Evolutionary conservation across 192 early-diverging fungal genomes (phyloP).

Genomic region (Coemansia javaensis): DNA sequence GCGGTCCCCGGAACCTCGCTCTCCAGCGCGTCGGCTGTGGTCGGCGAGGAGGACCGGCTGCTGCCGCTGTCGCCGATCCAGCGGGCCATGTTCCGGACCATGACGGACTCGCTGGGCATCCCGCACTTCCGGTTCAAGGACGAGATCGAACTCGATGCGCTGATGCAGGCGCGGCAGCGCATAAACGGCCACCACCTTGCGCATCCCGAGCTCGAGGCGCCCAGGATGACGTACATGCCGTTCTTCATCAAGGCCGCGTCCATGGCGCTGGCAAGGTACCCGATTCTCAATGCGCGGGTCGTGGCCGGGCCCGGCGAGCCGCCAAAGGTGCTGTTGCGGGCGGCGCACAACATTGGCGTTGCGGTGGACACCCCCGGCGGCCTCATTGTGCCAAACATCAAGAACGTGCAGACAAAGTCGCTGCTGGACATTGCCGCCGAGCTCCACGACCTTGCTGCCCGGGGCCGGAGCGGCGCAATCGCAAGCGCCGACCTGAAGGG

Average conservation of each 20-base stretch:
- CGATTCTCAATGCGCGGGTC: constrained; percentile 78
- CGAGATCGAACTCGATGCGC: constrained; percentile 73
- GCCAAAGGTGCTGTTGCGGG: constrained; percentile 68
- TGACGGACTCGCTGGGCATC: constrained; percentile 87
- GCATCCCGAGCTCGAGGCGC: constrained; percentile 46
- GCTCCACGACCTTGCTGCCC: constrained; percentile 64
- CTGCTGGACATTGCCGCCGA: constrained; percentile 89
- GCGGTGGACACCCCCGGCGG: constrained; percentile 98
- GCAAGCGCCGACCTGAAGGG: constrained; percentile 64
- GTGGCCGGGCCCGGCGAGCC: constrained; percentile 30
- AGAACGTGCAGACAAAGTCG: constrained; percentile 79
- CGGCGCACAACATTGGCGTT: constrained; percentile 85
- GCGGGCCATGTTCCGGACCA: constrained; percentile 94
- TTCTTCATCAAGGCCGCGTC: constrained; percentile 91
- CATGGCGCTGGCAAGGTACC: constrained; percentile 74
- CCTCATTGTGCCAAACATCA: constrained; percentile 90
- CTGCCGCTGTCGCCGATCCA: constrained; percentile 78
- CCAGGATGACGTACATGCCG: constrained; percentile 90
- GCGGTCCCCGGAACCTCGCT: constrained; percentile 22
- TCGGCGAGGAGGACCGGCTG: constrained; percentile 51
- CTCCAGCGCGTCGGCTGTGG: constrained; percentile 13
- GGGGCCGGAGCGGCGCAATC: constrained; percentile 60
- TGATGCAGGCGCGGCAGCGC: constrained; percentile 55
- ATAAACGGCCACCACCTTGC: constrained; percentile 64
- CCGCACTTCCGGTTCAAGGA: constrained; percentile 96